Percentiles rank a stretch among this genome's conserved stretches.
Conservation (phyloP, 73 alveolate genomes). For the Breviolum minutum region DNA sequence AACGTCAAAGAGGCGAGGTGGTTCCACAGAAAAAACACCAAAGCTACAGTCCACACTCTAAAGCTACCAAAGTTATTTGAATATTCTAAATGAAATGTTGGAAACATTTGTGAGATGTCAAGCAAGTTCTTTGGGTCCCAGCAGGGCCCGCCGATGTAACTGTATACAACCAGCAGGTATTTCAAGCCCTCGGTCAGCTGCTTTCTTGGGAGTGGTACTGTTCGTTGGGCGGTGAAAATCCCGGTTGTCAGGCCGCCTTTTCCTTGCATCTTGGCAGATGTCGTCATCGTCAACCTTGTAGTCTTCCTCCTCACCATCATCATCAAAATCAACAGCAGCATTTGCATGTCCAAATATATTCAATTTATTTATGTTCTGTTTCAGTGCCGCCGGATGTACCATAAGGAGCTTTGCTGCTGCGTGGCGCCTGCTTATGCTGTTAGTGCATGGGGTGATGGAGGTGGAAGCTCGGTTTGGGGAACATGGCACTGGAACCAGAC, state of each 20-base stretch:
- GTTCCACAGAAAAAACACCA: too few species aligned
- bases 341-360: neutral
- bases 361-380: neutral
- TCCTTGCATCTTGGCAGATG: neutral
- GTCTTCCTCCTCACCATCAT: neutral
- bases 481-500: neutral
- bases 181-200: too few species aligned
- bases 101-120: too few species aligned
- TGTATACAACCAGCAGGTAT: too few species aligned
- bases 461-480: neutral
- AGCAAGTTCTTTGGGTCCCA: too few species aligned
- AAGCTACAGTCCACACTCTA: too few species aligned
- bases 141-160: too few species aligned
- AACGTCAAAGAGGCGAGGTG: too few species aligned
- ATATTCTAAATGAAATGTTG: too few species aligned
- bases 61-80: too few species aligned
- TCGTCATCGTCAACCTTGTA: neutral
- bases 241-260: constrained; percentile 4
- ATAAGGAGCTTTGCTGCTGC: neutral
- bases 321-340: neutral
- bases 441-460: constrained; percentile 51
- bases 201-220: too few species aligned
- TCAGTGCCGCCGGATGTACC: neutral
- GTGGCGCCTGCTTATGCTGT: constrained; percentile 23
- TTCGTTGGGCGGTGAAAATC: neutral